phyloP scores from a whole-genome alignment of 202 grass and related monocot species.

The Carex sylvatica region DNA sequence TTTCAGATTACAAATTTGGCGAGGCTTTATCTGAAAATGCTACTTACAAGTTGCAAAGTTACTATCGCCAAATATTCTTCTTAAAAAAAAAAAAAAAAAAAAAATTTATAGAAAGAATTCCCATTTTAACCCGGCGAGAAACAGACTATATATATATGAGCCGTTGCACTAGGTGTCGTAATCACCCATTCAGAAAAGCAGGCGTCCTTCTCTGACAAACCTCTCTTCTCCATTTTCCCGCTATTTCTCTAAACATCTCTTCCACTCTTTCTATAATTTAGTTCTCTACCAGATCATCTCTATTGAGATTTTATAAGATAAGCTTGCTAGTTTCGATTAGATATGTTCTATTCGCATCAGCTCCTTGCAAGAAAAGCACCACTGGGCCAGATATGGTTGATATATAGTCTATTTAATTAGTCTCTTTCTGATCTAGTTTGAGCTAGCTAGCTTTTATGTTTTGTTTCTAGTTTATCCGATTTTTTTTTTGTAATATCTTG shows the following conservation, averaged over 20 bases:
- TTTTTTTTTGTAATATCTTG: not conserved
- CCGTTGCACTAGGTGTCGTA: not conserved
- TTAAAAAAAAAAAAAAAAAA: too few species aligned
- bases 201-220: not conserved
- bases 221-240: not conserved
- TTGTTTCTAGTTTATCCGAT: conserved; percentile 1
- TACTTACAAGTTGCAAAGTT: not conserved
- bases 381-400: conserved; percentile 91
- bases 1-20: not conserved
- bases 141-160: not conserved
- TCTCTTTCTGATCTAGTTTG: not conserved
- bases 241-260: conserved; percentile 2
- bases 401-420: not conserved
- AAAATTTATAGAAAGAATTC: not conserved
- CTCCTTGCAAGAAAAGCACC: conserved; percentile 80
- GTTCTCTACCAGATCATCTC: not conserved
- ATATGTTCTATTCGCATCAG: conserved; percentile 94
- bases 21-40: not conserved
- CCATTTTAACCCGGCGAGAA: not conserved
- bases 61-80: not conserved
- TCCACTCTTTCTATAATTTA: not conserved
- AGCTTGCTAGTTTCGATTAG: not conserved
- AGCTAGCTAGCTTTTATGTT: not conserved
- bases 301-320: not conserved
- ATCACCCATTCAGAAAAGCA: not conserved